Evolutionary conservation across 352 stramenopile species (phyloP), one percentile per base, ranked within the genome.

Genomic region (Phytopythium montanum): DNA sequence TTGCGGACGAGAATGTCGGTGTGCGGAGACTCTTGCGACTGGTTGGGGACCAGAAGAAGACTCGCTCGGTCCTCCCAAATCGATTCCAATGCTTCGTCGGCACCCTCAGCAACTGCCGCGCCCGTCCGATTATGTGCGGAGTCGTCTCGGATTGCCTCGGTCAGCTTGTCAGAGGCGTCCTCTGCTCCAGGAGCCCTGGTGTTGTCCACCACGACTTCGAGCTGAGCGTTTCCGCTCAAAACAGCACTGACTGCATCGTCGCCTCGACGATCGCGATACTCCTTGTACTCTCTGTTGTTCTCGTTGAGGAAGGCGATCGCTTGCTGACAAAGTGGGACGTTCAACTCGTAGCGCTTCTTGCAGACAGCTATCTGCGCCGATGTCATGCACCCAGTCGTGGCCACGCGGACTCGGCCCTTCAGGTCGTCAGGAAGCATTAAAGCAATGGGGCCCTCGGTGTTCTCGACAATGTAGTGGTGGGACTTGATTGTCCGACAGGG

Each of bases 1-100:
- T 44, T 57, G 0, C 60, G 58, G 13, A 65, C 38, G 0, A 67
- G 19, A 12, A 60, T 50, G 23, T 71, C 56, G 21, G 25, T 46
- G 0, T 12, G 29, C 8, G 58, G 50, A 2, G 59, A 60, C n/a
- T 69, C 59, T 5, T 19, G 16, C 56, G 26, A 41, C 1, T 9
- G 18, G 26, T 49, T n/a, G 5, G 7, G 48, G 38, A 1, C 6
- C 4, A 41, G 45, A 29, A 2, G 25, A 0, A 8, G 48, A 10
- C 3, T 51, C 39, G 58, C 62, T 51, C 13, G n/a, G 50, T 2
- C 58, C 49, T 4, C 60, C 48, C 59, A 66, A 42, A 1, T 19
- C 36, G 1, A 62, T 39, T 25, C 63, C 5, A 29, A 59, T 31
- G 3, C 39, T 21, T 2, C 12, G 39, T 31, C 5, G 13, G 0